These are phyloP conservation scores for Termitomyces sp. DNA, from an alignment of 768 basidiomycete species.

Conservation along the genomic window DNA sequence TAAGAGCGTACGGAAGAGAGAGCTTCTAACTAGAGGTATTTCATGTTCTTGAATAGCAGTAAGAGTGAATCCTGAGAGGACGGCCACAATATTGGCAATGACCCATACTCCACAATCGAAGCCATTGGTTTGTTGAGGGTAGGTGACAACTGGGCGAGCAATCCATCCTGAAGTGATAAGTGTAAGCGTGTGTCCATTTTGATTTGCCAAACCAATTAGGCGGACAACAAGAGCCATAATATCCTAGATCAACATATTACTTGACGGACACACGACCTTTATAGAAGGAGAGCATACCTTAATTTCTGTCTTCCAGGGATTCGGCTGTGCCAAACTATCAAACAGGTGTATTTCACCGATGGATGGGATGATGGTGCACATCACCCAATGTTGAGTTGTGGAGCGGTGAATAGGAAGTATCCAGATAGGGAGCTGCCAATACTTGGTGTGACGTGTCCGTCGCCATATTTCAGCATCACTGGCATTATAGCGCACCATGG, in stretches of 20 bases:
- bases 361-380: constrained; percentile 18
- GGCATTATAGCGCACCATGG: constrained; percentile 12
- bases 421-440: constrained; percentile 29
- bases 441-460: constrained; percentile 10
- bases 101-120: neutral
- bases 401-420: constrained; percentile 30
- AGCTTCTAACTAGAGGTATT: neutral
- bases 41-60: neutral
- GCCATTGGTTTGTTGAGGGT: neutral
- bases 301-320: constrained; percentile 5
- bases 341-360: constrained; percentile 20
- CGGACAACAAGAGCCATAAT: neutral
- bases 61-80: neutral
- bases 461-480: neutral
- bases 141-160: neutral
- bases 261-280: neutral
- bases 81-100: neutral
- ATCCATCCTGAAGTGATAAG: neutral
- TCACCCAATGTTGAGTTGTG: constrained; percentile 25
- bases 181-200: neutral
- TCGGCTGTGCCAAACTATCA: constrained; percentile 23
- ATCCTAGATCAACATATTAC: neutral
- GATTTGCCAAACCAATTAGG: neutral
- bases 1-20: neutral
- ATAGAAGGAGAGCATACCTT: neutral